Evolutionary conservation across 2,329 filamentous ascomycete species (phyloP), one percentile per base, ranked within the genome.

Genomic region (Gliomastix tumulicola): DNA sequence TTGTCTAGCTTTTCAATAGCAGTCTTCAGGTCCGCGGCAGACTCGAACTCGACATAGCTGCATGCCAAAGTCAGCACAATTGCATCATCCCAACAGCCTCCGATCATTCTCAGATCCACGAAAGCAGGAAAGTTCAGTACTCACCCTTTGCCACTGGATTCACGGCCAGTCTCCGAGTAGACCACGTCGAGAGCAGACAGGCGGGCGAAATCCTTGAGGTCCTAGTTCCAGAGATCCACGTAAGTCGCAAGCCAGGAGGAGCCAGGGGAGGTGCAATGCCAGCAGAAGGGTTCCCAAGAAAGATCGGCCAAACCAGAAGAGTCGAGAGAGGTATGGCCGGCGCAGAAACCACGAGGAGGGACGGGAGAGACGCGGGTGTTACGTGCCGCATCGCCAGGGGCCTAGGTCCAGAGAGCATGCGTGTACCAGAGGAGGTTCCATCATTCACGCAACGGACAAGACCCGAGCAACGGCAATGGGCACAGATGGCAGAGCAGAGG

Each of bases 191-290:
- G 78, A 64, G 88, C 88, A 62, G 90, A 94, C 64, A 94, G 87
- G 59, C 92, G 88, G 44, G 92, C 92, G 67, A 98, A 98, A 64
- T 98, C 92, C 85, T 98, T 98, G 37, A 98, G 81, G 66, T 98
- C 92, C 92, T 98, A 88, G 68, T 82, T 70, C 74, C 75, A 80
- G 74, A 22, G 74, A 66, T 77, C 76, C 77, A 76, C 74, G 84
- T 92, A 86, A 89, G 85, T 88, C 68, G 76, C 62, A 68, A 61
- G 77, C 74, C 68, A 69, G 73, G 68, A 58, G 53, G 51, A 54
- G 48, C 40, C 48, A 43, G 37, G 30, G 34, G 34, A 28, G 18
- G 31, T 27, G 15, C 34, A 18, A 10, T 17, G 22, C 20, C 22
- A 16, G 7, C 16, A 35, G 21, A 34, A 34, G 18, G 12, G 12